phyloP scores from a whole-genome alignment of 164 flowering plant genomes.

The Houttuynia cordata region DNA sequence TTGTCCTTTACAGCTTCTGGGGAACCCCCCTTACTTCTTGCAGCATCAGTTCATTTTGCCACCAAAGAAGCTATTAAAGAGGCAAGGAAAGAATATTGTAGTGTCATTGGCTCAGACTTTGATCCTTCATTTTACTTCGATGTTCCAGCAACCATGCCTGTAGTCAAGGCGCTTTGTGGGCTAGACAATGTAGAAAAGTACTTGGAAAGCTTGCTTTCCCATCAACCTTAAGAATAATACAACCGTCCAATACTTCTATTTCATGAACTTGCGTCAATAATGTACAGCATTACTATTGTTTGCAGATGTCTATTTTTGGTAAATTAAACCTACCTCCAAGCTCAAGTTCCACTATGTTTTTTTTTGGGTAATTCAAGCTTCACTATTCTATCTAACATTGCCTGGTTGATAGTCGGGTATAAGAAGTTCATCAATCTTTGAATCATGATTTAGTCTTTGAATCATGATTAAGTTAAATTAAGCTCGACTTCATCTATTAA shows the following conservation, averaged over 20 bases:
- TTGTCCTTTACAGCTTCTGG: slow-evolving; percentile 59
- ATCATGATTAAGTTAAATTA: too few species aligned
- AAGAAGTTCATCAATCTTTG: too few species aligned
- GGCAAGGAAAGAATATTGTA: slow-evolving; percentile 49
- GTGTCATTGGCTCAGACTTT: slow-evolving; percentile 26
- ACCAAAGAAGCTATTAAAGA: slow-evolving; percentile 64
- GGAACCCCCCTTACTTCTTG: slow-evolving; percentile 85
- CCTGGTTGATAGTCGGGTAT: too few species aligned
- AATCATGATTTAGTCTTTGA: too few species aligned
- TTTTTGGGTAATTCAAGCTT: too few species aligned
- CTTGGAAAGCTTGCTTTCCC: slow-evolving; percentile 27
- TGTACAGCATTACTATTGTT: too few species aligned
- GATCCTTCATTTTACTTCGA: slow-evolving; percentile 30
- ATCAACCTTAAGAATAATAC: neutral
- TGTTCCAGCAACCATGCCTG: slow-evolving; percentile 86
- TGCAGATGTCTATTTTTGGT: too few species aligned
- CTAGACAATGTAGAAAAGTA: slow-evolving; percentile 62
- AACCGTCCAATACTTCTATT: neutral
- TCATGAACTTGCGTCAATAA: too few species aligned
- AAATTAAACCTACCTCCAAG: too few species aligned
- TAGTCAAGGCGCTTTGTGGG: slow-evolving; percentile 80
- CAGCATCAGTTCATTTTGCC: slow-evolving; percentile 74
- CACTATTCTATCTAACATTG: too few species aligned
- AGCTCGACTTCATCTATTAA: too few species aligned
- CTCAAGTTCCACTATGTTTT: too few species aligned